Evolutionary conservation across 768 basidiomycete species (phyloP).

Genomic region (Stropharia rugosoannulata): DNA sequence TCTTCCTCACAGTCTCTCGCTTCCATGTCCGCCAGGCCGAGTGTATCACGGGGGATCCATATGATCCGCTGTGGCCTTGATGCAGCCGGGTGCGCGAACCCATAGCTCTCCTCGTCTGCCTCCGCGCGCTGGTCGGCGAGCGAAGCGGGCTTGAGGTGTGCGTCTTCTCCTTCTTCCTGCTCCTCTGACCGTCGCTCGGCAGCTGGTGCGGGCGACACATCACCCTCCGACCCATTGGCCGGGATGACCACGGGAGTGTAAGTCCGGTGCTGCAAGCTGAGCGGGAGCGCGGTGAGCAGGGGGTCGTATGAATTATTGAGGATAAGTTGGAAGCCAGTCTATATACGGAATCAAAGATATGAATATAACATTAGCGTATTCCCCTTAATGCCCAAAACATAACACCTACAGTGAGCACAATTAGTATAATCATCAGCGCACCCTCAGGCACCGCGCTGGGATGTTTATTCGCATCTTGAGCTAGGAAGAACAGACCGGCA

Average conservation of each 20-base stretch:
- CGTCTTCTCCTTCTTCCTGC: constrained; percentile 10
- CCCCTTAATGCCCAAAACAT: not conserved
- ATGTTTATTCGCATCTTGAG: constrained; percentile 49
- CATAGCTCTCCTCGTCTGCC: constrained; percentile 45
- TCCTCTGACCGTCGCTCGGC: not conserved
- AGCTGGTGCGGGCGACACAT: not conserved
- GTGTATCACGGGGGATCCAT: constrained; percentile 80
- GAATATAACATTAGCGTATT: not conserved
- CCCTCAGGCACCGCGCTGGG: constrained; percentile 71
- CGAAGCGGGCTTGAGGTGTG: constrained; percentile 5
- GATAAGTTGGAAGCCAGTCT: constrained; percentile 73
- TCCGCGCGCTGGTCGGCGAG: constrained; percentile 17
- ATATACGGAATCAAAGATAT: not conserved
- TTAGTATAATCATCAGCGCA: constrained; percentile 81
- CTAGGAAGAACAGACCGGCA: constrained; percentile 88
- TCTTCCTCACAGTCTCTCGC: constrained; percentile 61
- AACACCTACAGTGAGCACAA: constrained; percentile 71
- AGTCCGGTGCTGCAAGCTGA: constrained; percentile 69
- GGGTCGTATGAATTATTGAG: constrained; percentile 82
- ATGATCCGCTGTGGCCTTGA: constrained; percentile 71
- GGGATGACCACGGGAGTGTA: constrained; percentile 27
- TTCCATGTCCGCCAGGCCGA: constrained; percentile 58
- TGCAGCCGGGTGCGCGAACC: constrained; percentile 88
- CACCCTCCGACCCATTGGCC: not conserved
- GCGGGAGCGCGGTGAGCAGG: constrained; percentile 74